Percentiles rank a stretch among this genome's conserved stretches.
Conservation (phyloP, 306 rosid species). For the Vicia sativa region DNA sequence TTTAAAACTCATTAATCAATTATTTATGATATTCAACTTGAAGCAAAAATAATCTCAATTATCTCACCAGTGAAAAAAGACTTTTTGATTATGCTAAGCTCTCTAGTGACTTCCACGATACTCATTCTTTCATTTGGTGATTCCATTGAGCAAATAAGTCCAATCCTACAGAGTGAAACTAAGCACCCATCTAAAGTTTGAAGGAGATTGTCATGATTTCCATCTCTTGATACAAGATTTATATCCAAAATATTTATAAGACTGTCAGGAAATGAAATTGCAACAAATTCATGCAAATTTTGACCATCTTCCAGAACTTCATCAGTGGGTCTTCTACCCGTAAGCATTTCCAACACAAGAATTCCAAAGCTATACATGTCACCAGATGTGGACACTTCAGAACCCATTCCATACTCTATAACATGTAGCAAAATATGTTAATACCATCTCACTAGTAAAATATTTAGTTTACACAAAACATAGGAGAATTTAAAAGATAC, state of each 20-base stretch:
- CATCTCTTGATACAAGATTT: too few relatives aligned
- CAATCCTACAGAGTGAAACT: background rate
- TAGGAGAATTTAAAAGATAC: background rate
- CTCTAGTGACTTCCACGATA: background rate
- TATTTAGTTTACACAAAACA: background rate
- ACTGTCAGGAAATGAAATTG: background rate
- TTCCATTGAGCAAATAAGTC: background rate
- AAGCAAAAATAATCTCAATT: too few relatives aligned
- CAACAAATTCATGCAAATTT: background rate
- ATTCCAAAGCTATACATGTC: slow-evolving; percentile 1
- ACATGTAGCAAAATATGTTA: background rate
- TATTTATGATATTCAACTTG: background rate
- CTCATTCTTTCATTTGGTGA: background rate
- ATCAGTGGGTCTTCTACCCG: background rate
- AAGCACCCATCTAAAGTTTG: background rate
- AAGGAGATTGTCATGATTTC: background rate
- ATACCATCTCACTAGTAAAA: background rate
- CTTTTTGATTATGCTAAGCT: background rate
- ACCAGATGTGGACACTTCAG: background rate
- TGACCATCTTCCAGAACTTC: background rate
- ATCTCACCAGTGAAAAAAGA: background rate
- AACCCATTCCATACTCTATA: background rate
- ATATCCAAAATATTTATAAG: too few relatives aligned
- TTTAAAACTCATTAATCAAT: background rate
- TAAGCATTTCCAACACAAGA: background rate